A percentile compares a stretch with the other conserved stretches of the same genome.
Evolutionary conservation across 106 monocot genomes (phyloP).

Genomic region (Apostasia ramifera): DNA sequence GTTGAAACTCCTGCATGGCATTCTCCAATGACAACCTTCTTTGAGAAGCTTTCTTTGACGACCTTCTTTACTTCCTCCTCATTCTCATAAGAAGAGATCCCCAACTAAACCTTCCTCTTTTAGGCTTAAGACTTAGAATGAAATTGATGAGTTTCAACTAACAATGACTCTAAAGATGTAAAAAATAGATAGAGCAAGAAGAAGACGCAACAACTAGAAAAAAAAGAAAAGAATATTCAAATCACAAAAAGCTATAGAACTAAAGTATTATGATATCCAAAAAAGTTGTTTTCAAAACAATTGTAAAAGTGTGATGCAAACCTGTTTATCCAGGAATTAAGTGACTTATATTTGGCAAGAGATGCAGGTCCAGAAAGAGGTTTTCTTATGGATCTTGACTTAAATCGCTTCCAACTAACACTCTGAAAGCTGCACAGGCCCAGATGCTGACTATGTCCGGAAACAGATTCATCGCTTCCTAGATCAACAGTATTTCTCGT

Average conservation of each 20-base stretch:
- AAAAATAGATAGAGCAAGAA: no score
- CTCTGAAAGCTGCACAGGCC: background rate
- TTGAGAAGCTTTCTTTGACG: no score
- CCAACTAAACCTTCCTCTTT: no score
- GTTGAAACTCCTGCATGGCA: no score
- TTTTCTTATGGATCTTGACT: background rate
- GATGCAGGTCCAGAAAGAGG: background rate
- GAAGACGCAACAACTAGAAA: no score
- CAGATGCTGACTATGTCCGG: background rate
- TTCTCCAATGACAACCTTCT: no score
- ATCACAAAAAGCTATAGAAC: background rate
- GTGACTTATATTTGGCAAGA: background rate
- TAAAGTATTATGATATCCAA: background rate
- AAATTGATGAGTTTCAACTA: no score
- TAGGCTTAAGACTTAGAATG: no score
- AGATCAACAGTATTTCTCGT: background rate
- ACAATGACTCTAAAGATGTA: no score
- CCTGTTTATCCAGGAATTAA: slow-evolving; percentile 1
- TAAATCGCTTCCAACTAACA: background rate
- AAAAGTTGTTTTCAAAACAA: background rate
- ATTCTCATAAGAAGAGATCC: no score
- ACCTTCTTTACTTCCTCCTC: no score
- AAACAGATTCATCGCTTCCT: slow-evolving; percentile 5
- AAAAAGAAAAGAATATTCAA: background rate
- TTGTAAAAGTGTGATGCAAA: background rate